Conservation (phyloP, 306 rosid genomes). For the Cucurbita ficifolia region DNA sequence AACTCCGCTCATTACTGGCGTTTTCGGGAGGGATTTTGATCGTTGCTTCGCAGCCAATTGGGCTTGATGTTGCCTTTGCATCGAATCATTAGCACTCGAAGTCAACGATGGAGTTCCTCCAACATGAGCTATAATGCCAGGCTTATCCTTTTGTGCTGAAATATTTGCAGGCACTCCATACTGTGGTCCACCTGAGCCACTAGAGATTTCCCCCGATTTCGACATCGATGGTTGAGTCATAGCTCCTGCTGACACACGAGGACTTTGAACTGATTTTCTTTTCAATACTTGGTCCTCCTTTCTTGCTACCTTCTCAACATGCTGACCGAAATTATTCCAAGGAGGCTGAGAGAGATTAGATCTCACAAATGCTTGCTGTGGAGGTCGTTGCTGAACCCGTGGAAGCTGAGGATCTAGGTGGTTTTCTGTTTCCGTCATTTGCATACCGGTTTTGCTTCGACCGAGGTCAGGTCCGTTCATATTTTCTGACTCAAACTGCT, state of each 20-base stretch:
- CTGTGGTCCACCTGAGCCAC: slow-evolving; percentile 70
- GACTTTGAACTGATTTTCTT: slow-evolving; percentile 73
- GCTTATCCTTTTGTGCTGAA: slow-evolving; percentile 61
- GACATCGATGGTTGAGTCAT: slow-evolving; percentile 69
- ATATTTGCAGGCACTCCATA: slow-evolving; percentile 43
- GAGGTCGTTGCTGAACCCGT: slow-evolving; percentile 40
- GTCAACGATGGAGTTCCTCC: slow-evolving; percentile 57
- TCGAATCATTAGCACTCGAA: slow-evolving; percentile 60
- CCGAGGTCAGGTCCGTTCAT: slow-evolving; percentile 46
- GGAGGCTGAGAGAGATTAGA: slow-evolving; percentile 57
- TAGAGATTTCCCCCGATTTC: slow-evolving; percentile 85
- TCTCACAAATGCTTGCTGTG: slow-evolving; percentile 43
- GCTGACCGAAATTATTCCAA: slow-evolving; percentile 66
- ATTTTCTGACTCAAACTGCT: slow-evolving; percentile 64
- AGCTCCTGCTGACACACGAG: slow-evolving; percentile 63
- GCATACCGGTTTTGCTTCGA: slow-evolving; percentile 42
- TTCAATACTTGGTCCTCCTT: slow-evolving; percentile 71
- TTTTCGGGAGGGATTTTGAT: slow-evolving; percentile 73
- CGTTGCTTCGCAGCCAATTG: slow-evolving; percentile 56
- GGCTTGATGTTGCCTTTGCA: slow-evolving; percentile 77
- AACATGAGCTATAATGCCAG: slow-evolving; percentile 36
- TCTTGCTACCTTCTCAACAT: slow-evolving; percentile 58
- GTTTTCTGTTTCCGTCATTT: slow-evolving; percentile 44
- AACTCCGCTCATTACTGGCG: slow-evolving; percentile 60
- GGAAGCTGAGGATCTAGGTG: slow-evolving; percentile 61